Percentiles rank a stretch among this genome's conserved stretches.
Evolutionary conservation across 768 basidiomycete species (phyloP).

Genomic region (Trametes sanguinea): DNA sequence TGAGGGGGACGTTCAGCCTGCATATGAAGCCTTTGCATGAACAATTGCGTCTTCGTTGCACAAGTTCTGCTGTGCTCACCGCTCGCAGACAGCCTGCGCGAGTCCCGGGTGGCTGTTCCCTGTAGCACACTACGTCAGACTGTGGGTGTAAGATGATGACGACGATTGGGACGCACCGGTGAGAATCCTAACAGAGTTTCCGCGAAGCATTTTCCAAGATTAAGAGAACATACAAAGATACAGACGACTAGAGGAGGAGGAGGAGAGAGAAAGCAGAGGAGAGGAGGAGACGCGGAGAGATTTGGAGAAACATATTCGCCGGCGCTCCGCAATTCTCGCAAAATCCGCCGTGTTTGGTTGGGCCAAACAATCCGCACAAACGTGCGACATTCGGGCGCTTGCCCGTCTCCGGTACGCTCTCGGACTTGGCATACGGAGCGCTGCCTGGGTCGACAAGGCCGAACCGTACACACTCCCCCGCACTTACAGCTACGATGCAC

Average conservation of each 20-base stretch:
- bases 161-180: conserved; percentile 51
- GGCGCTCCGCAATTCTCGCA: conserved; percentile 24
- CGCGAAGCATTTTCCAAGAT: conserved; percentile 69
- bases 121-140: conserved; percentile 38
- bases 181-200: conserved; percentile 76
- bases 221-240: conserved; percentile 24
- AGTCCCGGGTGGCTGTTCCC: conserved; percentile 99
- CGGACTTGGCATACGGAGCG: no score
- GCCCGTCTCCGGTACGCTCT: not conserved
- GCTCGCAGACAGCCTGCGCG: conserved; percentile 92
- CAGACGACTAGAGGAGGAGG: conserved; percentile 4
- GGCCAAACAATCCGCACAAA: conserved; percentile 17
- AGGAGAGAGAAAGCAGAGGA: not conserved
- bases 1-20: conserved; percentile 89
- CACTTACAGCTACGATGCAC: no score
- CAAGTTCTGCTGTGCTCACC: conserved; percentile 62
- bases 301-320: conserved; percentile 19
- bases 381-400: conserved; percentile 13
- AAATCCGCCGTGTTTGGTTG: conserved; percentile 17
- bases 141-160: not conserved
- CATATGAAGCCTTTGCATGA: conserved; percentile 37
- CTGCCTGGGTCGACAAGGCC: no score
- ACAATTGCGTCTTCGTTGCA: conserved; percentile 49
- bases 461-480: no score
- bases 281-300: conserved; percentile 3